Evolutionary conservation across 2,329 filamentous ascomycete genomes (phyloP), one percentile per base, ranked within the genome.

Genomic region (Epichloe elymi): DNA sequence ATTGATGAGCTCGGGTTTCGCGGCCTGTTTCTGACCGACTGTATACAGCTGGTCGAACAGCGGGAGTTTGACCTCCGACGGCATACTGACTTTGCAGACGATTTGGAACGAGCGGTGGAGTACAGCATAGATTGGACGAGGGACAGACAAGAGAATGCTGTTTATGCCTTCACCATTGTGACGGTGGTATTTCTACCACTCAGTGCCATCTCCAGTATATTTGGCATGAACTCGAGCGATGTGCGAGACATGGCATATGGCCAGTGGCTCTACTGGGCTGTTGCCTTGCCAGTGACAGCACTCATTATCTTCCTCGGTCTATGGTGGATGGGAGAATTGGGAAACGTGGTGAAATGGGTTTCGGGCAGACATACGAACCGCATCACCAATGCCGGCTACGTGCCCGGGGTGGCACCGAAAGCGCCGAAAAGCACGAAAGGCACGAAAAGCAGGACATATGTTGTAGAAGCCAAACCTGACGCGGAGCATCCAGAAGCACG

Each of bases 191-290:
- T 75, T 55, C 58, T 76, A 12, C 73, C 74, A 0, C 63, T 75
- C 6, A 68, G 67, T 47, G 63, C 71, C 30, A 65, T 75, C 3
- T 69, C 72, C 11, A 71, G 69, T 57, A 69, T 75, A 51, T 73
- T 78, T 55, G 74, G 74, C 50, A 77, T 78, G 72, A 76, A 78
- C 58, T 74, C 73, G 4, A 63, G 61, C 46, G 74, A 76, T 56
- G 64, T 77, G 4, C 68, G 73, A 26, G 68, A 76, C 55, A 73
- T 75, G 67, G 63, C 70, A n/a, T 60, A 61, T 8, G 63, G 63
- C 3, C 73, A 76, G 60, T 73, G 72, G 69, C 57, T 70, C 3
- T 78, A 74, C 60, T 78, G 74, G 74, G 67, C 64, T 2, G 65
- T 69, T 0, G 71, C 74, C 2, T 51, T 77, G 11, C 73, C 73